Percentiles rank a stretch among this genome's conserved stretches.
phyloP scores from a whole-genome alignment of 2,329 filamentous ascomycete species.

The Tolypocladium ovalisporum region DNA sequence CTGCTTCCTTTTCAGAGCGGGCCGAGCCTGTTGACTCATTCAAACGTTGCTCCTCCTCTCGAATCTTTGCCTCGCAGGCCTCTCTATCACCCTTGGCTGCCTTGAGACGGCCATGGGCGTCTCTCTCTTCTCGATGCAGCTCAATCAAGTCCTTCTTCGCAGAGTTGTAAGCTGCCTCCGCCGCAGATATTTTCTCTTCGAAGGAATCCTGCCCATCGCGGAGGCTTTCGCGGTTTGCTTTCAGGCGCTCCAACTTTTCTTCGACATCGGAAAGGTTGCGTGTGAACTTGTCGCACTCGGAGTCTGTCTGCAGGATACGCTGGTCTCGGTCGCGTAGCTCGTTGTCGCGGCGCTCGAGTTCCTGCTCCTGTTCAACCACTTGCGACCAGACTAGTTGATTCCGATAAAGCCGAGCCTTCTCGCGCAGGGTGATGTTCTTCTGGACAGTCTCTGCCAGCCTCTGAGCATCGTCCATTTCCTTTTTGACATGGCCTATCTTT shows the following conservation, averaged over 20 bases:
- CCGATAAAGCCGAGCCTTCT: constrained; percentile 45
- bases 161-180: constrained; percentile 40
- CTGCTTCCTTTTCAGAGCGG: constrained; percentile 51
- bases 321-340: constrained; percentile 14
- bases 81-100: constrained; percentile 35
- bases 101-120: constrained; percentile 49
- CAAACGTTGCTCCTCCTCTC: constrained; percentile 49
- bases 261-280: constrained; percentile 35
- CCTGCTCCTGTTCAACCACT: constrained; percentile 63
- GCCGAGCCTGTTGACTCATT: constrained; percentile 59
- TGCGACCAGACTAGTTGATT: constrained; percentile 78
- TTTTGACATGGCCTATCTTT: constrained; percentile 23
- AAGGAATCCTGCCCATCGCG: constrained; percentile 35
- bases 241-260: constrained; percentile 28
- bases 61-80: constrained; percentile 35
- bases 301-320: constrained; percentile 16
- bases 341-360: constrained; percentile 24
- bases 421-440: constrained; percentile 54
- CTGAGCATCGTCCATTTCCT: constrained; percentile 46
- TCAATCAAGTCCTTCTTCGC: constrained; percentile 42
- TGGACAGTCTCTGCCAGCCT: constrained; percentile 54
- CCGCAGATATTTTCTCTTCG: constrained; percentile 29
- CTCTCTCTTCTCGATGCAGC: constrained; percentile 52
- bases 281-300: constrained; percentile 31
- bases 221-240: constrained; percentile 27